These are phyloP conservation scores for Sistotremastrum niveocremeum DNA, from an alignment of 768 basidiomycete species.

Conservation along the genomic window DNA sequence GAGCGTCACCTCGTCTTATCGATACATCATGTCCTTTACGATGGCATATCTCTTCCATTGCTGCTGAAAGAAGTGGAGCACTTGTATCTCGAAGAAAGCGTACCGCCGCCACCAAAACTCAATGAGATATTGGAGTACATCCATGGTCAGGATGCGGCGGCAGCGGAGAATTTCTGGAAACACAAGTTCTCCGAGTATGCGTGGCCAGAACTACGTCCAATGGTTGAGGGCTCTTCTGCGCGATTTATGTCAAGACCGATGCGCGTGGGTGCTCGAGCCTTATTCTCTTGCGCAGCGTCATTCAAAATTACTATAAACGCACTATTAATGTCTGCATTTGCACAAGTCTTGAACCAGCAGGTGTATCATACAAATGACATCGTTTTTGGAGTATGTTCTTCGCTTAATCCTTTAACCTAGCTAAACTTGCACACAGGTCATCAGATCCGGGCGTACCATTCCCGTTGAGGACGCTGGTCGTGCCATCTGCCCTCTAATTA, in stretches of 20 bases:
- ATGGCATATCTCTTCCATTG: constrained; percentile 18
- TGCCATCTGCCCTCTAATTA: constrained; percentile 15
- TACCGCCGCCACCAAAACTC: constrained; percentile 5
- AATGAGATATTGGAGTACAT: constrained; percentile 14
- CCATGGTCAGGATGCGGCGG: constrained; percentile 3
- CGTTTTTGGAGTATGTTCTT: constrained; percentile 18
- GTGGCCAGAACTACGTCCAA: constrained; percentile 9
- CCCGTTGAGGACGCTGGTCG: constrained; percentile 13
- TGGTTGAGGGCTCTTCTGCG: neutral
- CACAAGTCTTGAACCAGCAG: constrained; percentile 12
- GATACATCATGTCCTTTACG: constrained; percentile 22
- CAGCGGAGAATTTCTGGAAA: constrained; percentile 15
- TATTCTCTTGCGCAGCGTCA: constrained; percentile 3
- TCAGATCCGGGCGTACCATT: constrained; percentile 18
- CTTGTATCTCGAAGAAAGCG: constrained; percentile 6
- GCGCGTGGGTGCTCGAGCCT: no score
- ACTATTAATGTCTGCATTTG: constrained; percentile 17
- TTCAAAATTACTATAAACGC: constrained; percentile 20
- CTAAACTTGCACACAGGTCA: constrained; percentile 10
- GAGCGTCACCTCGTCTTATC: constrained; percentile 12
- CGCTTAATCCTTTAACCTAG: no score
- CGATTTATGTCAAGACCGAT: no score
- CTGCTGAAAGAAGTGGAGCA: constrained; percentile 18
- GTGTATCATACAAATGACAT: constrained; percentile 15
- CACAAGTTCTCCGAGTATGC: constrained; percentile 10